Conservation (phyloP, 1,284 basidiomycete species). For the Leccinum pachyderme region DNA sequence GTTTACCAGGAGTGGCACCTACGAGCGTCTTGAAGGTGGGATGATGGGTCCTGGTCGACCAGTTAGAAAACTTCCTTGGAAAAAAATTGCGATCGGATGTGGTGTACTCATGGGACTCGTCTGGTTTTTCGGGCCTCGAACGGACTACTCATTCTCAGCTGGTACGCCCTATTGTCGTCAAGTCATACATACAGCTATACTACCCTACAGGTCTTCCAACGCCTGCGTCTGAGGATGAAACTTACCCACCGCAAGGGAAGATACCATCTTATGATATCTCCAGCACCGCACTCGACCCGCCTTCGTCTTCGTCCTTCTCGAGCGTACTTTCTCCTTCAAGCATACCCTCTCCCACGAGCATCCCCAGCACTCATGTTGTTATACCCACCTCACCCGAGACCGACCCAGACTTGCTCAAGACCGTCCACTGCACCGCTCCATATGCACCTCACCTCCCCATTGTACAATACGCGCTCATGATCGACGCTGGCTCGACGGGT, state of each 20-base stretch:
- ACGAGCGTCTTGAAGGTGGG: slow-evolving; percentile 64
- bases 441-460: slow-evolving; percentile 49
- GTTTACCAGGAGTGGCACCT: slow-evolving; percentile 50
- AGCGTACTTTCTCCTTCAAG: background rate
- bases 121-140: slow-evolving; percentile 61
- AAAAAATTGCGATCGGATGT: slow-evolving; percentile 60
- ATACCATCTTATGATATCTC: slow-evolving; percentile 12
- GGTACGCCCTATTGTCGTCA: slow-evolving; percentile 14
- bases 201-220: slow-evolving; percentile 13
- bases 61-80: slow-evolving; percentile 53
- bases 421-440: slow-evolving; percentile 64
- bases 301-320: slow-evolving; percentile 6
- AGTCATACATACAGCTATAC: background rate
- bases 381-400: slow-evolving; percentile 54
- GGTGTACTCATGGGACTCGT: slow-evolving; percentile 54
- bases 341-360: background rate
- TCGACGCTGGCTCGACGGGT: slow-evolving; percentile 97
- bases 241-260: slow-evolving; percentile 19
- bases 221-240: slow-evolving; percentile 21
- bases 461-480: slow-evolving; percentile 94
- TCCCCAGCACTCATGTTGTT: background rate
- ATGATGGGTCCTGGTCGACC: slow-evolving; percentile 44
- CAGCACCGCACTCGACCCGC: background rate
- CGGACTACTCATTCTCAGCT: slow-evolving; percentile 14
- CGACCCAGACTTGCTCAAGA: slow-evolving; percentile 63